phyloP scores from a whole-genome alignment of 2,329 filamentous ascomycete genomes.

The Fusarium subtropicale region DNA sequence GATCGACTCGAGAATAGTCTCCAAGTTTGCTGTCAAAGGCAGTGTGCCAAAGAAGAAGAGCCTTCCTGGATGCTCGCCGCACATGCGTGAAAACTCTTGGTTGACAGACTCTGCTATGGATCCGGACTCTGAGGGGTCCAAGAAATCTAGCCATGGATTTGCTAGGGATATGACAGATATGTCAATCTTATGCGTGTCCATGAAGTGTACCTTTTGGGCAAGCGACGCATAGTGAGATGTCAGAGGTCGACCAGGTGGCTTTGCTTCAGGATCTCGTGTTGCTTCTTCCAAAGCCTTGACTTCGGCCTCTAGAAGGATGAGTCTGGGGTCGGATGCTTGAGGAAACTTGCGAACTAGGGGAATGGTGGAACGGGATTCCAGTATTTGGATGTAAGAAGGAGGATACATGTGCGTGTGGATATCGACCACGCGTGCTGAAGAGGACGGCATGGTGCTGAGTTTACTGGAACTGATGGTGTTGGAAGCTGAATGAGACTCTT shows the following conservation, averaged over 20 bases:
- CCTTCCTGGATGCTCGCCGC: conserved; percentile 71
- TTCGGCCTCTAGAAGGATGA: conserved; percentile 71
- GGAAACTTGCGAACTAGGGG: conserved; percentile 78
- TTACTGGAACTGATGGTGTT: neutral
- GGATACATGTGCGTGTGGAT: conserved; percentile 79
- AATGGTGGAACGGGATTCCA: conserved; percentile 69
- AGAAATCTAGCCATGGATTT: conserved; percentile 94
- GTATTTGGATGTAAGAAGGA: conserved; percentile 70
- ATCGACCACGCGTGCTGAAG: conserved; percentile 65
- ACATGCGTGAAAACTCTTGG: conserved; percentile 79
- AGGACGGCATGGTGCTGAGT: conserved; percentile 50
- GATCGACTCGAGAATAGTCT: conserved; percentile 74
- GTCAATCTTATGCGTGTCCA: conserved; percentile 85
- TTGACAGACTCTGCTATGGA: conserved; percentile 76
- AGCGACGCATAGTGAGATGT: conserved; percentile 87
- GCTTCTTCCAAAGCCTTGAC: conserved; percentile 61
- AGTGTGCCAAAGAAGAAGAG: conserved; percentile 87
- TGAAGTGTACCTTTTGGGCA: conserved; percentile 83
- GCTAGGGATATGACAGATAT: conserved; percentile 88
- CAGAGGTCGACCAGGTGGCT: conserved; percentile 81
- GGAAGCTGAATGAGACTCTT: neutral
- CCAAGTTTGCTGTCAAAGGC: conserved; percentile 75
- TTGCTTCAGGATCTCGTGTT: conserved; percentile 64
- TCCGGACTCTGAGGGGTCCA: conserved; percentile 70
- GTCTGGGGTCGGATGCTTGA: conserved; percentile 66